phyloP scores from a whole-genome alignment of 1,284 basidiomycete species.

The Cystobasidium slooffiae region DNA sequence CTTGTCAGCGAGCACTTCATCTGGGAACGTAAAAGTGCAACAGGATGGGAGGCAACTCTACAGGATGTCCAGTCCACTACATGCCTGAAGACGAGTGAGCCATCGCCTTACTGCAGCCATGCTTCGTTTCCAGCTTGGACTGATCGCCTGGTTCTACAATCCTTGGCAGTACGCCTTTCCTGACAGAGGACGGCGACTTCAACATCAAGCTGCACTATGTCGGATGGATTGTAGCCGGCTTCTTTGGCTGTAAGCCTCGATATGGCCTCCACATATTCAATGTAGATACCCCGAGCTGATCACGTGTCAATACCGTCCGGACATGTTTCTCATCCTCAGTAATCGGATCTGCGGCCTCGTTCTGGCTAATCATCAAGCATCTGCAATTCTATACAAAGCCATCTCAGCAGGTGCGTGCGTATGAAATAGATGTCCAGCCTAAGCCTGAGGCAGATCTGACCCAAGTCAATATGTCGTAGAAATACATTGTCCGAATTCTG shows the following conservation, averaged over 20 bases:
- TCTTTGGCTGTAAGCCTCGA: slow-evolving; percentile 59
- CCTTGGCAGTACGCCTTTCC: slow-evolving; percentile 28
- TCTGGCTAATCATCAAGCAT: slow-evolving; percentile 74
- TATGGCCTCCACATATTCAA: not conserved
- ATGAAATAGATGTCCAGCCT: not conserved
- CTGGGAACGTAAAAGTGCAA: not conserved
- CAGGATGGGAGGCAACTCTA: slow-evolving; percentile 40
- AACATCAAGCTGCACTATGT: slow-evolving; percentile 56
- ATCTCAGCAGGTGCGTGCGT: slow-evolving; percentile 49
- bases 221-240: slow-evolving; percentile 72
- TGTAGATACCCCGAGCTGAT: not conserved
- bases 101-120: not conserved
- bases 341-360: slow-evolving; percentile 64
- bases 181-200: slow-evolving; percentile 26
- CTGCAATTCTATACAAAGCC: slow-evolving; percentile 74
- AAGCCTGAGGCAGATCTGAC: slow-evolving; percentile 50
- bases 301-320: not conserved
- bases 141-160: not conserved
- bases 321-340: slow-evolving; percentile 53
- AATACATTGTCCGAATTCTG: slow-evolving; percentile 65
- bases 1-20: not conserved
- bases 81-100: slow-evolving; percentile 42
- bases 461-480: slow-evolving; percentile 41
- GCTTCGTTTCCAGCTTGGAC: not conserved
- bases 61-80: slow-evolving; percentile 32